Percentiles rank a stretch among this genome's conserved stretches.
These are phyloP conservation scores for Zostera marina DNA, from an alignment of 116 monocot genomes.

Conservation along the genomic window DNA sequence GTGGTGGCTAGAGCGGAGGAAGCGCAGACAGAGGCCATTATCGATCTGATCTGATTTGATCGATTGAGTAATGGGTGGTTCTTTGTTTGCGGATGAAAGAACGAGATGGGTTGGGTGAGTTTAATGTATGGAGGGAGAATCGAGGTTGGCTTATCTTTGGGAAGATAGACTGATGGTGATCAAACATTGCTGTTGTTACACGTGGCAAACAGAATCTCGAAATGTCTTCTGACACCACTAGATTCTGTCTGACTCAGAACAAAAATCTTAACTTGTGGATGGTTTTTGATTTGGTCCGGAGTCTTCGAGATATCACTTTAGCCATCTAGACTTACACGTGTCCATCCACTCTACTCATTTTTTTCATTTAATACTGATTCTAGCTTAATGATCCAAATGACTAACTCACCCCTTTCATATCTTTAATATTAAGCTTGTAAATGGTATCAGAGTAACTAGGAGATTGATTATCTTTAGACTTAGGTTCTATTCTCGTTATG, in stretches of 20 bases:
- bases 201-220: slow-evolving; percentile 40
- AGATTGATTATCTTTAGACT: too few species aligned
- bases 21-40: slow-evolving; percentile 67
- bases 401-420: neutral
- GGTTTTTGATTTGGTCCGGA: too few species aligned
- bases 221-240: slow-evolving; percentile 6
- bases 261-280: slow-evolving; percentile 2
- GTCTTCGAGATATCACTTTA: too few species aligned
- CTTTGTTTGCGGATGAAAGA: slow-evolving; percentile 5
- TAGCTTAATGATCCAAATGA: too few species aligned
- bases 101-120: slow-evolving; percentile 3
- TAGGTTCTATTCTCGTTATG: too few species aligned
- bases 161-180: slow-evolving; percentile 18
- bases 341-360: too few species aligned
- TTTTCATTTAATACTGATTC: too few species aligned
- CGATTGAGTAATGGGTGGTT: neutral
- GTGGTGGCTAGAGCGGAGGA: slow-evolving; percentile 69
- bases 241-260: slow-evolving; percentile 17
- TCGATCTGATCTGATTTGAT: too few species aligned
- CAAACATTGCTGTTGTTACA: slow-evolving; percentile 14
- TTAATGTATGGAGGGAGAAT: slow-evolving; percentile 8
- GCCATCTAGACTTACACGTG: too few species aligned
- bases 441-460: too few species aligned
- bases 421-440: too few species aligned
- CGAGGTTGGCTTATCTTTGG: slow-evolving; percentile 38